phyloP scores from a whole-genome alignment of 2,329 filamentous ascomycete species.

The Botrytis sinoallii region DNA sequence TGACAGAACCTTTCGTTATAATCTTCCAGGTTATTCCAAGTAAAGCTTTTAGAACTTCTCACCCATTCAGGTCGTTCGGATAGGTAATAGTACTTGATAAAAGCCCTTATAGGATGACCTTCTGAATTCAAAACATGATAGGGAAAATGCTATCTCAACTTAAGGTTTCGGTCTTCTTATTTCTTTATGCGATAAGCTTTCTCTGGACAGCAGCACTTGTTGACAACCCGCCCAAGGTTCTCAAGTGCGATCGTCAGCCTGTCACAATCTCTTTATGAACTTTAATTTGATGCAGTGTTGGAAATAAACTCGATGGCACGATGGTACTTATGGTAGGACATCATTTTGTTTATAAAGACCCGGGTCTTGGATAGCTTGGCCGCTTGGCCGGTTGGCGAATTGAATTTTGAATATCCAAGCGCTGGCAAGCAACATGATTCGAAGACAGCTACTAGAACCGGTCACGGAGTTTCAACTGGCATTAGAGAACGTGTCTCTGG shows the following conservation, averaged over 20 bases:
- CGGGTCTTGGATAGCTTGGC: not conserved
- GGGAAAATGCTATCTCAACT: not conserved
- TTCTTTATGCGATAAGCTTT: not conserved
- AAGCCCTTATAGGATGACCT: not conserved
- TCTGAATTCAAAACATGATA: not conserved
- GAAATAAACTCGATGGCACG: not conserved
- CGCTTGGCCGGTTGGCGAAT: not conserved
- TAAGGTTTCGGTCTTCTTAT: not conserved
- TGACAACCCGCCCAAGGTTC: not conserved
- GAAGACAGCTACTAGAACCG: not conserved
- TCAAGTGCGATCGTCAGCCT: not conserved
- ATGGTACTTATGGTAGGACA: not conserved
- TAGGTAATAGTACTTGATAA: no score
- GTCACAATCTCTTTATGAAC: not conserved
- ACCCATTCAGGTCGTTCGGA: no score
- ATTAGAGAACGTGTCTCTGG: not conserved
- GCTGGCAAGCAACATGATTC: not conserved
- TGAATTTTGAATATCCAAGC: not conserved
- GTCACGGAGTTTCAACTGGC: not conserved
- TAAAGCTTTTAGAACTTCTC: no score
- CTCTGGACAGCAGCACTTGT: not conserved
- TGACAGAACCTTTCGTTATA: no score
- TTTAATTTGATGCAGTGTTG: not conserved
- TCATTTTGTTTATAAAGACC: not conserved
- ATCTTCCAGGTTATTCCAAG: no score